These are phyloP conservation scores for Candida rishiriensis DNA, from an alignment of 805 yeast genomes.

Conservation along the genomic window DNA sequence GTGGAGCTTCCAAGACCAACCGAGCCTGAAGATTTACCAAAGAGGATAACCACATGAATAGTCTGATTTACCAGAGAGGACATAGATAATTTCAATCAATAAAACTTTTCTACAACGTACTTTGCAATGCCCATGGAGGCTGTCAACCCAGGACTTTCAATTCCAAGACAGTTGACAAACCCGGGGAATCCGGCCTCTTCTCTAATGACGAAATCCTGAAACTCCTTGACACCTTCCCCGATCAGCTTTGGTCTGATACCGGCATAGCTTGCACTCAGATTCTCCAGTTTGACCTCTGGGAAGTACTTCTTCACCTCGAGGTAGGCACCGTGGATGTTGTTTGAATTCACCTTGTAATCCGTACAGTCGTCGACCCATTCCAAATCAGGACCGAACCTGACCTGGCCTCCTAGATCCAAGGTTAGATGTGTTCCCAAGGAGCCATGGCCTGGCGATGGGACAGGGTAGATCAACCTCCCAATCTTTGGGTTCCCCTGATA, in stretches of 20 bases:
- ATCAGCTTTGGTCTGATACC: conserved; percentile 82
- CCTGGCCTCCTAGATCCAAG: conserved; percentile 71
- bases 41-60: conserved; percentile 16
- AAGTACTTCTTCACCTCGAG: conserved; percentile 58
- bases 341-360: conserved; percentile 45
- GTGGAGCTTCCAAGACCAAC: conserved; percentile 73
- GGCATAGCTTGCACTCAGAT: conserved; percentile 61
- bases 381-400: conserved; percentile 84
- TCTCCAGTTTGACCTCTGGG: conserved; percentile 49
- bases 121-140: conserved; percentile 79
- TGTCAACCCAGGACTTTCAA: conserved; percentile 90
- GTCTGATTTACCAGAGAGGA: too few species aligned
- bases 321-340: conserved; percentile 51
- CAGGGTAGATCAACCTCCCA: conserved; percentile 66
- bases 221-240: conserved; percentile 39
- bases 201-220: conserved; percentile 70
- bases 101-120: conserved; percentile 43
- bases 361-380: conserved; percentile 62
- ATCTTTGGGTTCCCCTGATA: conserved; percentile 42
- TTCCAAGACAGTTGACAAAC: conserved; percentile 73
- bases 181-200: conserved; percentile 73
- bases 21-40: conserved; percentile 59
- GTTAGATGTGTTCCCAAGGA: conserved; percentile 89
- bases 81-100: not conserved
- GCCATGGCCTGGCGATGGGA: conserved; percentile 65